Evolutionary conservation across 2,329 filamentous ascomycete genomes (phyloP).

Genomic region (Hypoxylon sp.): DNA sequence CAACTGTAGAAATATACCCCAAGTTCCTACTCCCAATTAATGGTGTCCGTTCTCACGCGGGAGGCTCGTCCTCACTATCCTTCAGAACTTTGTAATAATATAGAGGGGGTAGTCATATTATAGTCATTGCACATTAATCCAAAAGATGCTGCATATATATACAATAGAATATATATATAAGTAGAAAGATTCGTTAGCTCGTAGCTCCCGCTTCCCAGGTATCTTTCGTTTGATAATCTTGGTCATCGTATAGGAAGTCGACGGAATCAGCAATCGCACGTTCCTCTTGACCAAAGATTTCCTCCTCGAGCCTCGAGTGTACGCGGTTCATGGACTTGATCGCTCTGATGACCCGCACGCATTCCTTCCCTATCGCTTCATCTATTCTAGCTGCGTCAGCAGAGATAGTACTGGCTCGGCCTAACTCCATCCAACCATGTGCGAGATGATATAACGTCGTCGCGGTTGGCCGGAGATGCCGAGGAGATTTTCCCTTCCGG

Average conservation of each 20-base stretch:
- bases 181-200: slow-evolving; percentile 5
- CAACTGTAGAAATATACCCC: no score
- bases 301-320: slow-evolving; percentile 39
- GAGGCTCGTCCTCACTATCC: no score
- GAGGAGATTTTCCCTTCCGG: slow-evolving; percentile 49
- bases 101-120: slow-evolving; percentile 1
- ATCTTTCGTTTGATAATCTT: slow-evolving; percentile 2
- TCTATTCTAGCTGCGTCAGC: slow-evolving; percentile 53
- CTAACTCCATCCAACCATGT: slow-evolving; percentile 59
- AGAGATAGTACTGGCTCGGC: slow-evolving; percentile 60
- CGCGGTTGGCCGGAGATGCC: slow-evolving; percentile 51
- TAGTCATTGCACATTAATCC: slow-evolving; percentile 11
- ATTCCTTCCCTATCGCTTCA: slow-evolving; percentile 50
- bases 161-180: slow-evolving; percentile 7
- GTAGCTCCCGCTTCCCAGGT: background rate
- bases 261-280: slow-evolving; percentile 13
- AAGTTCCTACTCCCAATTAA: no score
- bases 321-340: slow-evolving; percentile 46
- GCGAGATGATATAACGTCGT: slow-evolving; percentile 59
- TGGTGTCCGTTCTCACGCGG: no score
- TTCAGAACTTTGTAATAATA: no score
- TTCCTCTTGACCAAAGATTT: slow-evolving; percentile 39
- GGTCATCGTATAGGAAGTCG: slow-evolving; percentile 5
- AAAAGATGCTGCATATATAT: slow-evolving; percentile 18
- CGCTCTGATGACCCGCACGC: slow-evolving; percentile 44